phyloP scores from a whole-genome alignment of 2,329 filamentous ascomycete species.

The Calonectria ilicicola region DNA sequence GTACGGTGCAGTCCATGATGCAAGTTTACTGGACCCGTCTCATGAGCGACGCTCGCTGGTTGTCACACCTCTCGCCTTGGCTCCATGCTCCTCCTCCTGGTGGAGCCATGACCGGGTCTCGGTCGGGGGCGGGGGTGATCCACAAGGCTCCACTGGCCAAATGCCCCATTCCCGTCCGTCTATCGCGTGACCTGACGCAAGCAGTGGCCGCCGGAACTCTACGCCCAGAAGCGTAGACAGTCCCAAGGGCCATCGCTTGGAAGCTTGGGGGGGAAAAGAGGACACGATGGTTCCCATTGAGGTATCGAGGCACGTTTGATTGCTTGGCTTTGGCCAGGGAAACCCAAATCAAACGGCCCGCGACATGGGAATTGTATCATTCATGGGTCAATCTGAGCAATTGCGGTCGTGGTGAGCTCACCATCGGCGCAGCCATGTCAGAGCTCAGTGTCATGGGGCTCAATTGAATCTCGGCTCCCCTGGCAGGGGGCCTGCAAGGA shows the following conservation, averaged over 20 bases:
- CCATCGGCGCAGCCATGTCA: constrained; percentile 15
- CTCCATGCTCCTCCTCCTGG: constrained; percentile 16
- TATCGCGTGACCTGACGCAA: constrained; percentile 51
- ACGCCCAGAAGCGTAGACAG: constrained; percentile 19
- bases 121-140: constrained; percentile 17
- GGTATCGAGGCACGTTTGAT: constrained; percentile 1
- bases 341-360: neutral
- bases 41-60: neutral
- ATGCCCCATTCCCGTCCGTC: constrained; percentile 40
- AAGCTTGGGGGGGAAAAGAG: neutral
- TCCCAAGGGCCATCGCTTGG: neutral
- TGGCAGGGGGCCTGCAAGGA: constrained; percentile 12
- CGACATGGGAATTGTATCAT: constrained; percentile 13
- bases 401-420: constrained; percentile 18
- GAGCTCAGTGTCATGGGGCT: constrained; percentile 26
- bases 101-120: constrained; percentile 29
- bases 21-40: neutral
- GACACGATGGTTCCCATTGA: constrained; percentile 2
- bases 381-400: constrained; percentile 2
- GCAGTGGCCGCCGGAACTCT: constrained; percentile 40
- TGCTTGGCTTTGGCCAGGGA: neutral
- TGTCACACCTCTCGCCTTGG: constrained; percentile 10
- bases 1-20: neutral
- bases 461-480: constrained; percentile 31
- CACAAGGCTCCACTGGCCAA: constrained; percentile 16